Base-by-base conservation (phyloP, 495 filamentous ascomycete genomes). In the Cryomyces minteri region DNA sequence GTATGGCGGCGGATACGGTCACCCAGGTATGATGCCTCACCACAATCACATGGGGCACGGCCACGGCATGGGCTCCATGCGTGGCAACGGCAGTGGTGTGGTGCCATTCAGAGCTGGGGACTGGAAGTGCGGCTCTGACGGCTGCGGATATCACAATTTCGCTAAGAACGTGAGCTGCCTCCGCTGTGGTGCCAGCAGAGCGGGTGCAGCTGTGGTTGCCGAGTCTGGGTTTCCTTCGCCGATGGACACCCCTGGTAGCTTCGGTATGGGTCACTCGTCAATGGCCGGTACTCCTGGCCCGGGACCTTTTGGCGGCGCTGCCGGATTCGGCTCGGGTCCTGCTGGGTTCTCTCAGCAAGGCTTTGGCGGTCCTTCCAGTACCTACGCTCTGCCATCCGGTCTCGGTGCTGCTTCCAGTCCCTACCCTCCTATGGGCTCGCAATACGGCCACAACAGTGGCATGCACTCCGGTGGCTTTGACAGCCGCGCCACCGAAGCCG, bases 81-180 rank as follows among this genome's bases (percentile, higher is more conserved):
- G 72, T 40, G 82, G 80, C 28, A 80, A 82, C 74, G 73, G 80
- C 43, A 79, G 81, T 45, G 88, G 88, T 43, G 81, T 88, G 47
- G 88, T 96, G 46, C 90, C 90, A 18, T 98, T 96, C 77, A 80
- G 90, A 50, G 90, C 90, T 39, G 90, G 90, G 52, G 90, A 98
- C 60, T 98, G 90, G 90, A 95, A 94, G 59, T 98, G 90, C 60
- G 90, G 90, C 40, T 88, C 86, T 34, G 88, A 95, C 56, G 86
- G 86, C n/a, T 98, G 90, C 60, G 85, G 83, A 32, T 98, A 98
- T 55, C 90, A 98, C 65, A 98, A 98, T 63, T 98, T 98, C 57
- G 90, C 90, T 39, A 98, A 98, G 73, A 98, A 98, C 58, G 88
- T 95, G 51, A 90, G 83, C 60, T 98, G 90, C 62, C 73, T 98